Evolutionary conservation across 1,284 basidiomycete genomes (phyloP), one percentile per base, ranked within the genome.

Genomic region (Bondarzewia mesenterica): DNA sequence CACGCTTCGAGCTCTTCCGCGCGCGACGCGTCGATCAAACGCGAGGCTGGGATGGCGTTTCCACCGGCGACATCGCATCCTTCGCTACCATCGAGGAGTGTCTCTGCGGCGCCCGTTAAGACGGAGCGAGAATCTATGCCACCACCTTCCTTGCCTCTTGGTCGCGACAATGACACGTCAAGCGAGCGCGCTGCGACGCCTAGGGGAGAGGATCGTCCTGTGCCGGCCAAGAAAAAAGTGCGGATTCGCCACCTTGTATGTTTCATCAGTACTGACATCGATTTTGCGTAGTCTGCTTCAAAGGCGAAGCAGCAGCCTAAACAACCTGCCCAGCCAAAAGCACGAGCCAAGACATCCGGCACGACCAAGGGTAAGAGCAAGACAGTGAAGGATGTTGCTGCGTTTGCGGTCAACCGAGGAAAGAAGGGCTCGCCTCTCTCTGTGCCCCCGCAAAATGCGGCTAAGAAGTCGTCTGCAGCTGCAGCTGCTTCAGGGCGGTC

Each of bases 71-170:
- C 46, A 16, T 15, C 36, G 14, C 42, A 36, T 20, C 27, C 54
- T 7, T 40, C 45, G 16, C 38, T 45, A 15, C 26, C 47, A 7
- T 45, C 51, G 23, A 20, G 42, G 29, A 29, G 42, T 14, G 37
- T 22, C 22, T 56, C 55, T 22, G 44, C 56, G 23, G 35, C 21
- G 25, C 38, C 56, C n/a, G 32, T 49, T 22, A 44, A 48, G n/a
- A 38, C 61, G 2, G 78, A 82, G 41, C 69, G 73, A 20, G 73
- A 65, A 3, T 80, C 79, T 2, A 80, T 80, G 74, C 79, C 78
- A 14, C 80, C 79, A 26, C 75, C 78, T 8, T 67, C 3, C 47
- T n/a, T 32, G 29, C 29, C 5, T 32, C 54, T 48, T 15, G 39
- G 20, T 25, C 52, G 46, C 26, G 52, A 51, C 20, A 36, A 40